Base-by-base conservation (phyloP, 148 eudicot species). In the Rhododendron simsii region DNA sequence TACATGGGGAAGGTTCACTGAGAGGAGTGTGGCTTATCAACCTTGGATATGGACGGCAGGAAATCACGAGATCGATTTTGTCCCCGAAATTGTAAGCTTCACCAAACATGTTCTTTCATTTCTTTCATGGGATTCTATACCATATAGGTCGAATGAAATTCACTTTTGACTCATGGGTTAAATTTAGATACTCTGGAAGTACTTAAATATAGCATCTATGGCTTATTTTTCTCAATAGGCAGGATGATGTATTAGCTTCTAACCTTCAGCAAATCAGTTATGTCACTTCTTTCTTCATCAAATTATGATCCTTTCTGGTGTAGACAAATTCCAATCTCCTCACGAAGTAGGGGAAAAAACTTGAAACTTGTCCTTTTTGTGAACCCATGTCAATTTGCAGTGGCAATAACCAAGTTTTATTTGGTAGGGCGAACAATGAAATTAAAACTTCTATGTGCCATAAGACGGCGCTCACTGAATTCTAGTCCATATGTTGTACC, bases 31-130 rank as follows among this genome's bases (percentile, higher is more conserved):
- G 23, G 99, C 99, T 6, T 95, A 95, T 88, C 98, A 96, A 83
- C 98, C 99, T 71, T 96, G 99, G 99, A 95, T 96, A 59, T 95
- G 98, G 98, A 91, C 98, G 7, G 92, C 90, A 8, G 99, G 99
- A 45, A 95, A 96, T 90, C 99, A 96, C 74, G 99, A 96, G 89
- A 20, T 96, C 7, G 98, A 96, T 91, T 96, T 91, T 84, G 98
- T 88, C 55, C 99, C 98, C 3, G 95, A 94, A 87, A 90, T 96
- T 48, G 99, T 96, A 89, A 91, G 96, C 86, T 41, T 63, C 78
- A 79, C 3, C 3, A 9, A 33, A 21, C n/a, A 30, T n/a, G n/a
- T 33, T 23, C 45, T 67, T 57, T 82, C 20, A 18, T 83, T 73
- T 14, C 26, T 28, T 73, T 18, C 2, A 37, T 45, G 45, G n/a